Base-by-base conservation (phyloP, 176 grass and related monocot genomes). In the Cenchrus fungigraminus region DNA sequence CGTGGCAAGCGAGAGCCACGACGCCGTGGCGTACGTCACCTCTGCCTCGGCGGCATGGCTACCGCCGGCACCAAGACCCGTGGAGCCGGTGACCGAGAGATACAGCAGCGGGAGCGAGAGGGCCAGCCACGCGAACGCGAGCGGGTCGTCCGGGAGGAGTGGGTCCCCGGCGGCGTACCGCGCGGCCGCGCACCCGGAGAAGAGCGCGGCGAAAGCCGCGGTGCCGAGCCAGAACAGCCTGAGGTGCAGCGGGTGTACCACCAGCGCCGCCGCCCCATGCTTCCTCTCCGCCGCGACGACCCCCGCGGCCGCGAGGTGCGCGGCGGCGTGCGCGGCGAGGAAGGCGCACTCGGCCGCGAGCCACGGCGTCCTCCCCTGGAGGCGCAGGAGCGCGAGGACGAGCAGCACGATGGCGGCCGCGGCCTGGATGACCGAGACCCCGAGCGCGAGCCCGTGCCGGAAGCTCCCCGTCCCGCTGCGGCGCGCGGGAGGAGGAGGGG, bases 161-260 rank as follows among this genome's bases (percentile, higher is more conserved):
- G 88, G 74, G 59, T 77, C 19, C 0, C 74, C 67, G 5, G 79
- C 77, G 52, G 70, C 77, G 70, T 61, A 85, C 29, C 86, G 64
- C 19, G 79, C 86, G 17, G 53, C 72, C 12, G 86, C 71, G 63
- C 53, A 66, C 6, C 73, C 87, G 28, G 79, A 78, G 73, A 29
- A 56, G 46, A 90, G 42, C 69, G 49, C 55, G 15, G 65, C 63
- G 69, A 90, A 12, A 0, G 34, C 70, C 6, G 85, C 47, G 1
- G 87, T 77, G 31, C 17, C 62, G 49, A 85, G 44, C 90, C 92
- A 94, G 90, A 89, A 94, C 56, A 84, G 1, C 42, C 92, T 76
- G 56, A 94, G 81, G 62, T 89, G 75, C 4, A 19, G 9, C 14
- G 87, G 87, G 79, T 88, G 90, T 4, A 6, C 53, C 53, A 1